Conservation (phyloP, 2,329 filamentous ascomycete genomes). For the Alternaria hordeiaustralica region DNA sequence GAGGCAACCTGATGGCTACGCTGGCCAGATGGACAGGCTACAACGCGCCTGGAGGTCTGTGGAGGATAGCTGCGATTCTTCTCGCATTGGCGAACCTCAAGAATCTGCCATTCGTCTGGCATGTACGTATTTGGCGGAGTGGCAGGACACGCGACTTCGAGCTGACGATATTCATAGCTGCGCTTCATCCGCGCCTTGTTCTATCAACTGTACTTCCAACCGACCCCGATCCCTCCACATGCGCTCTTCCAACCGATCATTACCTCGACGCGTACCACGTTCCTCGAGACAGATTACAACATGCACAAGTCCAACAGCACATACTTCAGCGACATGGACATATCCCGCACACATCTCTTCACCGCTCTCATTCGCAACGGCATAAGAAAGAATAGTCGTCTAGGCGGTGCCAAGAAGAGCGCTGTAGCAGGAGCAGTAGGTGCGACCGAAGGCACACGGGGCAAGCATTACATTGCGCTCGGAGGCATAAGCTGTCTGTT, state of each 20-base stretch:
- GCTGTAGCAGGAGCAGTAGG: conserved; percentile 22
- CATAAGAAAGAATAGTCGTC: conserved; percentile 44
- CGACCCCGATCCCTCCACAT: conserved; percentile 56
- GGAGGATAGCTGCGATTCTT: conserved; percentile 44
- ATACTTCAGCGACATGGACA: conserved; percentile 86
- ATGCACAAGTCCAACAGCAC: conserved; percentile 83
- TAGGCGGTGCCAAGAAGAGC: conserved; percentile 29
- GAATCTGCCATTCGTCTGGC: conserved; percentile 77
- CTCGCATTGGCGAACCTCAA: conserved; percentile 68
- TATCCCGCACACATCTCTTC: conserved; percentile 81
- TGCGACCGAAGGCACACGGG: conserved; percentile 26
- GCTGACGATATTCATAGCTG: conserved; percentile 40
- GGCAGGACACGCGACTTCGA: neutral
- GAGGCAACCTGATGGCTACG: conserved; percentile 19
- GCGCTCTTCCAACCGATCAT: conserved; percentile 77
- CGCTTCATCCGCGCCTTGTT: conserved; percentile 55
- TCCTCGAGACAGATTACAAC: conserved; percentile 86
- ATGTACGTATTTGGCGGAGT: conserved; percentile 59
- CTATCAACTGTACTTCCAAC: conserved; percentile 56
- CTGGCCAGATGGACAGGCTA: conserved; percentile 36
- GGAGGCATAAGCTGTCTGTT: conserved; percentile 58
- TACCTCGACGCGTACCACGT: conserved; percentile 68
- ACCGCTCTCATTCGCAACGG: conserved; percentile 59
- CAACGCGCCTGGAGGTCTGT: conserved; percentile 40
- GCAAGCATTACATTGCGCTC: conserved; percentile 50